These are phyloP conservation scores for Apium graveolens DNA, from an alignment of 129 eudicot species.

Conservation along the genomic window DNA sequence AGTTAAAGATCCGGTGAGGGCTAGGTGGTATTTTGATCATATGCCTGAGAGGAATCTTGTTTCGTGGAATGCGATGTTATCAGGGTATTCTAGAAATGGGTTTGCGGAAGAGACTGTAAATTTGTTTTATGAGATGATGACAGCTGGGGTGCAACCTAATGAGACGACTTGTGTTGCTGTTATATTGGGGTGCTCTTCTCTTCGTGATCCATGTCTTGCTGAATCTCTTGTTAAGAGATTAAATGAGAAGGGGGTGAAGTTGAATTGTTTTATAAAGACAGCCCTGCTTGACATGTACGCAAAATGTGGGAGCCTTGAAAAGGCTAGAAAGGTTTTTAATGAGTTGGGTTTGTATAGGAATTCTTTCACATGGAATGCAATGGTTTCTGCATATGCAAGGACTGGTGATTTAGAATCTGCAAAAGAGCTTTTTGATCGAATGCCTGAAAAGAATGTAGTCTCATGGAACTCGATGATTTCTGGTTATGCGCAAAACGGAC, in stretches of 20 bases:
- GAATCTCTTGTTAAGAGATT: conserved; percentile 46
- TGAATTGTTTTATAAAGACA: conserved; percentile 48
- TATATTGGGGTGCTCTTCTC: conserved; percentile 56
- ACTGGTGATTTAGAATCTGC: conserved; percentile 74
- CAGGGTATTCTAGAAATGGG: conserved; percentile 76
- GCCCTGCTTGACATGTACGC: conserved; percentile 84
- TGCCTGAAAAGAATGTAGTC: conserved; percentile 57
- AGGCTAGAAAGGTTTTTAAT: conserved; percentile 52
- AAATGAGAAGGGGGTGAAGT: conserved; percentile 23
- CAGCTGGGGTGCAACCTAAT: conserved; percentile 40
- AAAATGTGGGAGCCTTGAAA: conserved; percentile 62
- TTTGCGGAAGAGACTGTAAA: conserved; percentile 39
- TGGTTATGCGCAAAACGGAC: conserved; percentile 83
- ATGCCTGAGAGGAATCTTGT: conserved; percentile 65
- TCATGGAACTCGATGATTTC: conserved; percentile 83
- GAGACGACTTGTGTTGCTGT: conserved; percentile 74
- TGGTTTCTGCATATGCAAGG: conserved; percentile 68
- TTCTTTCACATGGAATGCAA: conserved; percentile 60
- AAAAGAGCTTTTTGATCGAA: conserved; percentile 44
- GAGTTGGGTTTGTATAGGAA: conserved; percentile 44
- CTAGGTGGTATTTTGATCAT: conserved; percentile 52
- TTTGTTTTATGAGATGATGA: conserved; percentile 48
- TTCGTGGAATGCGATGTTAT: conserved; percentile 88
- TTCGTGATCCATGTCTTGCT: conserved; percentile 45
- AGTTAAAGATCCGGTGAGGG: conserved; percentile 43